Percentiles rank a stretch among this genome's conserved stretches.
phyloP scores from a whole-genome alignment of 495 filamentous ascomycete genomes.

The Chaetomium fimeti region DNA sequence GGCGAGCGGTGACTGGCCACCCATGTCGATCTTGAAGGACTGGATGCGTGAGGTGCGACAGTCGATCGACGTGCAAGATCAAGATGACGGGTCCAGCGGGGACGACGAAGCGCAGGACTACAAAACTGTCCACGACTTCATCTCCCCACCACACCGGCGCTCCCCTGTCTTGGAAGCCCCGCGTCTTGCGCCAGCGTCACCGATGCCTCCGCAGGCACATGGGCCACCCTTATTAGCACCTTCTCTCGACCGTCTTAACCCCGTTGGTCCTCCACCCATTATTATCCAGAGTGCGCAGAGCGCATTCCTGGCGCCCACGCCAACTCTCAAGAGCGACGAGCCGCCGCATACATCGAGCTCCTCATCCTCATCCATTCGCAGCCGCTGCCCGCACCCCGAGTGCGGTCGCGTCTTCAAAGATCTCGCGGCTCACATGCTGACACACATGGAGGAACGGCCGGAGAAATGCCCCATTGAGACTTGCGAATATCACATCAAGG shows the following conservation, averaged over 20 bases:
- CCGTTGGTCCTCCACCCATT: slow-evolving; percentile 28
- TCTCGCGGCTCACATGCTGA: slow-evolving; percentile 92
- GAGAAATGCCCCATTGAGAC: slow-evolving; percentile 95
- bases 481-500: slow-evolving; percentile 94
- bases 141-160: slow-evolving; percentile 39
- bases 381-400: slow-evolving; percentile 74
- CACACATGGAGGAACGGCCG: slow-evolving; percentile 87
- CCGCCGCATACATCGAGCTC: slow-evolving; percentile 47
- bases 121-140: slow-evolving; percentile 42
- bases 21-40: slow-evolving; percentile 78
- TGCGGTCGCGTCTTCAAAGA: slow-evolving; percentile 94
- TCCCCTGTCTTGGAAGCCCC: slow-evolving; percentile 43
- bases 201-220: slow-evolving; percentile 49
- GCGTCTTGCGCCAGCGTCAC: slow-evolving; percentile 46
- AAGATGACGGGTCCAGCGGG: slow-evolving; percentile 47
- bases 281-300: slow-evolving; percentile 28
- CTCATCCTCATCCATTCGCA: slow-evolving; percentile 40
- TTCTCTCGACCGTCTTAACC: slow-evolving; percentile 26
- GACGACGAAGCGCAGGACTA: slow-evolving; percentile 47
- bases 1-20: slow-evolving; percentile 78
- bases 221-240: slow-evolving; percentile 33
- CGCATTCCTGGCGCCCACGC: slow-evolving; percentile 45
- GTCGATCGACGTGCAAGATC: slow-evolving; percentile 48
- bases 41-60: slow-evolving; percentile 78
- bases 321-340: slow-evolving; percentile 54